Evolutionary conservation across 1,284 basidiomycete species (phyloP), one percentile per base, ranked within the genome.

Genomic region (Amylostereum chailletii): DNA sequence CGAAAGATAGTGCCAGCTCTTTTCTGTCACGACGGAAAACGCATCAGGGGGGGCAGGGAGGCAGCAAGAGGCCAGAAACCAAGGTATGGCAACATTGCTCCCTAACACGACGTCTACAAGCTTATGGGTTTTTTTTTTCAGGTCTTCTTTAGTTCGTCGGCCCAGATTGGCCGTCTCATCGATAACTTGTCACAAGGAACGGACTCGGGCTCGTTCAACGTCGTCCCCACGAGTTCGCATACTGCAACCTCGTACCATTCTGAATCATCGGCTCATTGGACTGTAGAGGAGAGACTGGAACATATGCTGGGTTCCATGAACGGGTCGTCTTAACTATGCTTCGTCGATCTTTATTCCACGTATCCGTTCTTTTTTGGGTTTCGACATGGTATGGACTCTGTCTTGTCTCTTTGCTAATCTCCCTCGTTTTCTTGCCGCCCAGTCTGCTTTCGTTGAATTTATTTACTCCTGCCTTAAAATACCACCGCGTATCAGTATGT

Each of bases 201-300:
- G 70, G 87, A 90, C 56, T 74, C 86, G 45, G 88, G 86, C 42
- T 83, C 86, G 31, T 89, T 90, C 70, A 90, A 89, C 60, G 79
- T 89, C 60, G 59, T 68, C 33, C 69, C 74, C 1, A 58, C 62
- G 30, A 58, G 50, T 34, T 45, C 62, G 51, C 57, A 65, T 58
- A 51, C 60, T 59, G 70, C 76, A 43, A 79, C 77, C 36, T 86
- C 84, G 33, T 58, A 84, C 49, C 72, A 69, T 50, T 80, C 84
- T 34, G 79, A 79, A 33, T 67, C 75, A 49, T 81, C 84, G 51
- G 67, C 71, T 51, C 71, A 78, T 52, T 83, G 80, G 80, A 83
- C 81, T 26, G 74, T 87, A 7, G 86, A 89, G 63, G 86, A 89
- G 60, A 74, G 77, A 55, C 66, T 86, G 50, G 86, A 89, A 53